These are phyloP conservation scores for Rheum nobile DNA, from an alignment of 148 eudicot species.

Conservation along the genomic window DNA sequence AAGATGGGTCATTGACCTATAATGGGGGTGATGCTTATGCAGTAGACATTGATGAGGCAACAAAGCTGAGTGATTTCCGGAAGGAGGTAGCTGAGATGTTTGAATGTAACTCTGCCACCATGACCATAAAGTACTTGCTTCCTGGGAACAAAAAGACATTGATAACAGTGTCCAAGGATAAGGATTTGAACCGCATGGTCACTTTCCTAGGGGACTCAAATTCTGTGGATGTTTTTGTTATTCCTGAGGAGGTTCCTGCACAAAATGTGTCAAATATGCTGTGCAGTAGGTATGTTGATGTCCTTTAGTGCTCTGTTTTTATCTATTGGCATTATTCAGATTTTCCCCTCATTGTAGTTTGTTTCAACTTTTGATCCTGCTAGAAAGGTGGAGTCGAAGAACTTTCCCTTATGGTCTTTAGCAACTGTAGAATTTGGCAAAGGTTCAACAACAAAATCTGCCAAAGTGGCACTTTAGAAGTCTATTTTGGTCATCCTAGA, in stretches of 20 bases:
- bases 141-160: slow-evolving; percentile 68
- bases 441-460: not conserved
- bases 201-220: slow-evolving; percentile 41
- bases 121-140: slow-evolving; percentile 61
- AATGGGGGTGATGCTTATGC: slow-evolving; percentile 81
- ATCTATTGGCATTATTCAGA: not conserved
- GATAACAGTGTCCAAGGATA: slow-evolving; percentile 62
- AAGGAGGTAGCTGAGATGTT: slow-evolving; percentile 60
- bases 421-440: not conserved
- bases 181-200: slow-evolving; percentile 68
- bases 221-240: slow-evolving; percentile 53
- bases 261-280: slow-evolving; percentile 32
- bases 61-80: slow-evolving; percentile 45
- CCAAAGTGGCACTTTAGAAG: not conserved
- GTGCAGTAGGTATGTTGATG: slow-evolving; percentile 42
- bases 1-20: slow-evolving; percentile 52
- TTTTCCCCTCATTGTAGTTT: not conserved
- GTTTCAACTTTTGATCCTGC: not conserved
- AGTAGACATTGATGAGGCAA: slow-evolving; percentile 44
- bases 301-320: not conserved
- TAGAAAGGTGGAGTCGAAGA: not conserved
- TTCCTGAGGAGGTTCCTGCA: slow-evolving; percentile 32
- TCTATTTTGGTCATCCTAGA: not conserved
- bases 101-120: slow-evolving; percentile 26
- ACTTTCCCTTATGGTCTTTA: not conserved